Evolutionary conservation across 768 basidiomycete species (phyloP).

Genomic region (Pleurotus pulmonarius): DNA sequence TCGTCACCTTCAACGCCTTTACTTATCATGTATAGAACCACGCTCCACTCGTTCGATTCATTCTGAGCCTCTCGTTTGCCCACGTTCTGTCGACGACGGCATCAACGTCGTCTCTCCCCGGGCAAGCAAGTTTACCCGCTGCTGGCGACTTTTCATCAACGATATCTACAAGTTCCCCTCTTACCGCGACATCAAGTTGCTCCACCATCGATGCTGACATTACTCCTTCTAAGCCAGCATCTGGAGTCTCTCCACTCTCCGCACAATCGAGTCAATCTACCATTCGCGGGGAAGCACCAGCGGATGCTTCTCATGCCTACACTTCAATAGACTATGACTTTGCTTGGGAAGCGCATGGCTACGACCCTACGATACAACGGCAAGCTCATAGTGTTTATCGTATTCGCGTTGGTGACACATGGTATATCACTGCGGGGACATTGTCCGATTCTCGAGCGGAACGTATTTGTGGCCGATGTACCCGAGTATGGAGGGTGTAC

Average conservation of each 20-base stretch:
- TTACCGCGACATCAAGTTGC: too few relatives aligned
- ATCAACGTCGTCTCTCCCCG: too few relatives aligned
- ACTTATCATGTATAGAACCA: not conserved
- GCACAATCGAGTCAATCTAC: too few relatives aligned
- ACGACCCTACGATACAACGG: constrained; percentile 11
- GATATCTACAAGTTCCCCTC: too few relatives aligned
- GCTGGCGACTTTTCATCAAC: too few relatives aligned
- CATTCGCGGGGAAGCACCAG: too few relatives aligned
- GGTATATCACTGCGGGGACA: not conserved
- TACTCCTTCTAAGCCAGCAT: too few relatives aligned
- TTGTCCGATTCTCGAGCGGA: constrained; percentile 5
- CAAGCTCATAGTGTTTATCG: constrained; percentile 2
- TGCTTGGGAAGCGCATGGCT: constrained; percentile 7
- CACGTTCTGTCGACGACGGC: not conserved
- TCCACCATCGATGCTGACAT: too few relatives aligned
- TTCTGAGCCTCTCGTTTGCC: constrained; percentile 9
- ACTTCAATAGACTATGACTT: not conserved
- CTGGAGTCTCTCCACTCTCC: too few relatives aligned
- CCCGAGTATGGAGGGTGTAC: constrained; percentile 10
- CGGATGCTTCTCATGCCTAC: too few relatives aligned
- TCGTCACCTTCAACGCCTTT: not conserved
- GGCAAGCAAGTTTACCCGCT: too few relatives aligned
- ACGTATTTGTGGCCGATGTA: constrained; percentile 3
- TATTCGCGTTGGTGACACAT: constrained; percentile 5
- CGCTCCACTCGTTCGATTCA: not conserved